A percentile compares a stretch with the other conserved stretches of the same genome.
phyloP scores from a whole-genome alignment of 148 eudicot species.

The Agrostemma githago region DNA sequence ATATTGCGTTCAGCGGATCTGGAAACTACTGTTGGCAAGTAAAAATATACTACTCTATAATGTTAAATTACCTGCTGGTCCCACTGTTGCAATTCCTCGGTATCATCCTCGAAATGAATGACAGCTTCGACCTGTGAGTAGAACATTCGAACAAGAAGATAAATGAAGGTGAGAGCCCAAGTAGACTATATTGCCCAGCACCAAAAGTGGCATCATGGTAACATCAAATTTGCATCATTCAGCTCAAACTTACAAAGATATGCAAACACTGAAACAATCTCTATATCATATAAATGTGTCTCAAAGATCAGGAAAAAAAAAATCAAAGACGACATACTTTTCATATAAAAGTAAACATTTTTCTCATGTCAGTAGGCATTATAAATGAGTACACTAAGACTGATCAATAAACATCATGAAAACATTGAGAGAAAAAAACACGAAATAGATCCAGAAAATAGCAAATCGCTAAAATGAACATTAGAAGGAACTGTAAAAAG shows the following conservation, averaged over 20 bases:
- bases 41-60: neutral
- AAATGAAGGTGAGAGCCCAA: neutral
- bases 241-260: neutral
- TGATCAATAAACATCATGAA: neutral
- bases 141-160: slow-evolving; percentile 5
- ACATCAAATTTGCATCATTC: neutral
- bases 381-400: neutral
- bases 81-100: slow-evolving; percentile 95
- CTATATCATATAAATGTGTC: neutral
- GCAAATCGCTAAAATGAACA: neutral
- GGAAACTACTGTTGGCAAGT: neutral
- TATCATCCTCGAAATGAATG: slow-evolving; percentile 97
- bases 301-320: neutral
- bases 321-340: neutral
- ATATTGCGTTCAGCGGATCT: neutral
- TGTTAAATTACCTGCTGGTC: slow-evolving; percentile 74
- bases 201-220: neutral
- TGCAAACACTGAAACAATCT: neutral
- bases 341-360: neutral
- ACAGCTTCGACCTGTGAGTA: slow-evolving; percentile 81
- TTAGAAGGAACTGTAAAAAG: neutral
- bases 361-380: neutral
- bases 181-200: neutral
- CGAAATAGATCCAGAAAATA: neutral
- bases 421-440: neutral